Percentiles rank a stretch among this genome's conserved stretches.
Conservation (phyloP, 345 rosid species). For the Euphorbia lathyris region DNA sequence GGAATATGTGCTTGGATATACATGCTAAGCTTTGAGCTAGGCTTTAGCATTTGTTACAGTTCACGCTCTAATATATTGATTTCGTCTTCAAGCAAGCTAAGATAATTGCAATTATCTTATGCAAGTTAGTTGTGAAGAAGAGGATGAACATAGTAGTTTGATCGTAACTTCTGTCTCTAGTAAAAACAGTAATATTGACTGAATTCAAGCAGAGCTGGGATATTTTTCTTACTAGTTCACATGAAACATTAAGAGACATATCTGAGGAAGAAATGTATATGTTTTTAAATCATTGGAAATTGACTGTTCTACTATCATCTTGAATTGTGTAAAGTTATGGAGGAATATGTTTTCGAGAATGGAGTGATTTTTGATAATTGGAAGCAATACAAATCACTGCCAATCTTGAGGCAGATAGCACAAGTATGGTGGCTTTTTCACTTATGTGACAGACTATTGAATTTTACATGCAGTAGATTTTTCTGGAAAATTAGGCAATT, state of each 20-base stretch:
- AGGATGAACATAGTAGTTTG: neutral
- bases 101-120: neutral
- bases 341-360: neutral
- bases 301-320: neutral
- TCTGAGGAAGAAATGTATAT: neutral
- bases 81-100: neutral
- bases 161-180: neutral
- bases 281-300: neutral
- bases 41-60: neutral
- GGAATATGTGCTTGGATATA: neutral
- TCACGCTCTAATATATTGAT: neutral
- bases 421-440: neutral
- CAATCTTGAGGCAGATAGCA: neutral
- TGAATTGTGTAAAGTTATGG: neutral
- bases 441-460: neutral
- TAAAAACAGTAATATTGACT: neutral
- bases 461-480: neutral
- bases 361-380: neutral
- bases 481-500: neutral
- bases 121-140: neutral
- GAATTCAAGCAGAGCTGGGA: neutral
- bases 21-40: neutral
- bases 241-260: neutral
- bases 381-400: neutral
- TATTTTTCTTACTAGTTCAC: neutral